These are phyloP conservation scores for Zymoseptoria pseudotritici DNA, from an alignment of 2,329 filamentous ascomycete species.

Conservation along the genomic window DNA sequence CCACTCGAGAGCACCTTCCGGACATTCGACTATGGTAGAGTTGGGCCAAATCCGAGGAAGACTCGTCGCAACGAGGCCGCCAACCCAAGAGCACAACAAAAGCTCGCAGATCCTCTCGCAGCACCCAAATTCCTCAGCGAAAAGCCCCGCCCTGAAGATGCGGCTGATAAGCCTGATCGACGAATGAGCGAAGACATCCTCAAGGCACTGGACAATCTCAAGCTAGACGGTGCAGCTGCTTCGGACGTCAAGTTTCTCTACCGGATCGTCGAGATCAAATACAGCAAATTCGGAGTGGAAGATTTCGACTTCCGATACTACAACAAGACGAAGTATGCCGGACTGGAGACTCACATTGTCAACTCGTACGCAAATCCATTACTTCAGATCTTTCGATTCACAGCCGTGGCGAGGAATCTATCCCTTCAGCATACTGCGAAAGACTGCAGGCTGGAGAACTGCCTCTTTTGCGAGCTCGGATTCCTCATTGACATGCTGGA, in stretches of 20 bases:
- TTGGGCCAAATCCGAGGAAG: slow-evolving; percentile 48
- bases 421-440: slow-evolving; percentile 84
- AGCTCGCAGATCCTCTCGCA: slow-evolving; percentile 55
- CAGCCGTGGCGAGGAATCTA: slow-evolving; percentile 77
- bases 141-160: slow-evolving; percentile 59
- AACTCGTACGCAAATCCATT: slow-evolving; percentile 95
- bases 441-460: slow-evolving; percentile 72
- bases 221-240: slow-evolving; percentile 64
- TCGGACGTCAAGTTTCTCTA: slow-evolving; percentile 84
- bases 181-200: slow-evolving; percentile 50
- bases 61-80: slow-evolving; percentile 71
- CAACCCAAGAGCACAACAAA: slow-evolving; percentile 40
- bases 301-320: slow-evolving; percentile 98
- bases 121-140: slow-evolving; percentile 93
- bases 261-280: slow-evolving; percentile 93
- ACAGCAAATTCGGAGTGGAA: slow-evolving; percentile 97
- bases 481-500: slow-evolving; percentile 98
- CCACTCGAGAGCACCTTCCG: slow-evolving; percentile 62
- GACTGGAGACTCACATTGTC: slow-evolving; percentile 89
- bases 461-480: slow-evolving; percentile 86
- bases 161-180: slow-evolving; percentile 35
- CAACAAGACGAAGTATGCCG: slow-evolving; percentile 87
- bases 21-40: slow-evolving; percentile 59
- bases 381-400: slow-evolving; percentile 85
- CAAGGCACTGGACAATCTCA: slow-evolving; percentile 59